phyloP scores from a whole-genome alignment of 805 yeast species.

The Monosporozyma aquatica region DNA sequence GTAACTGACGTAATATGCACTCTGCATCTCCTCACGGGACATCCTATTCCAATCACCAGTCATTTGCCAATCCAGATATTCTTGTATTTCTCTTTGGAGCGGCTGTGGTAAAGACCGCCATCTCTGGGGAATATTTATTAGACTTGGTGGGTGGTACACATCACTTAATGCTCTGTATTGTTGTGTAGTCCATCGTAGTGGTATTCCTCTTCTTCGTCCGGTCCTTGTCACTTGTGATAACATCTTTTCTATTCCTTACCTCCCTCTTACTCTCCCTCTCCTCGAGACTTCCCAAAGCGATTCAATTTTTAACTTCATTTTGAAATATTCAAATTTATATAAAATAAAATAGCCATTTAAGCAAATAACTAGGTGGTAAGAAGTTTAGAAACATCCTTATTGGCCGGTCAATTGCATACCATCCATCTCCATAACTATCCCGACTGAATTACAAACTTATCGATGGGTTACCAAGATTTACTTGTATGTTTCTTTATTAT shows the following conservation, averaged over 20 bases:
- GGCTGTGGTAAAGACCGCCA: conserved; percentile 30
- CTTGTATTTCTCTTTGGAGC: conserved; percentile 31
- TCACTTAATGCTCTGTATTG: neutral
- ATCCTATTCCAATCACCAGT: conserved; percentile 29
- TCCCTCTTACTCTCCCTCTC: neutral
- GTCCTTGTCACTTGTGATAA: neutral
- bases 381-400: no score
- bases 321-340: no score
- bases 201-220: neutral
- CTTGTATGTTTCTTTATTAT: conserved; percentile 15
- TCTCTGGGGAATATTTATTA: conserved; percentile 20
- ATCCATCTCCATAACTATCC: no score
- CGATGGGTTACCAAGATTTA: conserved; percentile 16
- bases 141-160: conserved; percentile 26
- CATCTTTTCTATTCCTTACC: neutral
- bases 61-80: conserved; percentile 29
- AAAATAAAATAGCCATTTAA: no score
- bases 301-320: no score
- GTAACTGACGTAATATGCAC: conserved; percentile 30
- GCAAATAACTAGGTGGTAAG: no score
- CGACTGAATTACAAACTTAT: no score
- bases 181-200: neutral
- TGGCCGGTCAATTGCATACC: no score
- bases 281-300: no score
- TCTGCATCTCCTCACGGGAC: conserved; percentile 22